Conservation (phyloP, 768 basidiomycete species). For the Suillus clintonianus region DNA sequence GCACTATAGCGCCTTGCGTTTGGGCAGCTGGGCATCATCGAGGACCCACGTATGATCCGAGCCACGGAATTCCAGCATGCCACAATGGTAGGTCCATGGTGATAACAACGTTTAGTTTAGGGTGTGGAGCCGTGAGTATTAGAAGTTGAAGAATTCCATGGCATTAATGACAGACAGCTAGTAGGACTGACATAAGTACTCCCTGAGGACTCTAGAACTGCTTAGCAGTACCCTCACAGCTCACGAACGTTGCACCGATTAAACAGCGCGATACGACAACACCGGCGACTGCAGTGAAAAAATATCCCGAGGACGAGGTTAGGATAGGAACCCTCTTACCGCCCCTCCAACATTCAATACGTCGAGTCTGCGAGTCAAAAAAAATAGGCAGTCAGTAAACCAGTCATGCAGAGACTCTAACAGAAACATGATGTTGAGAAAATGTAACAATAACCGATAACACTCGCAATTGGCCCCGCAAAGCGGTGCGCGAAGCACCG, state of each 20-base stretch:
- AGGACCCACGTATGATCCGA: not conserved
- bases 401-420: not conserved
- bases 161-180: not conserved
- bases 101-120: not conserved
- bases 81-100: too few species aligned
- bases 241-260: not conserved
- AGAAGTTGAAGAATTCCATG: not conserved
- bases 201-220: not conserved
- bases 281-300: not conserved
- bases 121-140: not conserved
- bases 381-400: not conserved
- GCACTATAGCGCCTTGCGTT: not conserved
- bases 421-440: not conserved
- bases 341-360: constrained; percentile 89
- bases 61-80: not conserved
- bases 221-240: not conserved
- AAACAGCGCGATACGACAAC: not conserved
- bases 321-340: constrained; percentile 84
- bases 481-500: not conserved
- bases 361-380: constrained; percentile 58
- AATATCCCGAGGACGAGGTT: constrained; percentile 4
- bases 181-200: not conserved
- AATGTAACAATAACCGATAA: not conserved
- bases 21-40: not conserved
- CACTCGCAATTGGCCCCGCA: not conserved